These are phyloP conservation scores for Dactylonectria estremocensis DNA, from an alignment of 2,329 filamentous ascomycete species.

Conservation along the genomic window DNA sequence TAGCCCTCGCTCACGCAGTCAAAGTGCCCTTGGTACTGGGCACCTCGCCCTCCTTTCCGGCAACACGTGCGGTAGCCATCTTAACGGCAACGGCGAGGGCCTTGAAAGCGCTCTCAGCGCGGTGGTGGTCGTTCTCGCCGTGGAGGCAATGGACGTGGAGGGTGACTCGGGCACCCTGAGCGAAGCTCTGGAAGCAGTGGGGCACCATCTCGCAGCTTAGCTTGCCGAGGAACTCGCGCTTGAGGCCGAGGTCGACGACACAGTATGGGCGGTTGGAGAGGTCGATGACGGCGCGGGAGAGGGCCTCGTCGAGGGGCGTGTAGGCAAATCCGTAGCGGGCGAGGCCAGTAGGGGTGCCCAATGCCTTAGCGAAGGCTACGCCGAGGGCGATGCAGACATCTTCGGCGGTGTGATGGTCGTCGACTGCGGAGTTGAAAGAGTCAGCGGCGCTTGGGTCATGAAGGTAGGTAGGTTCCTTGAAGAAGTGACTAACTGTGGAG, in stretches of 20 bases:
- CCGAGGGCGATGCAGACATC: slow-evolving; percentile 95
- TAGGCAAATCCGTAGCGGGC: slow-evolving; percentile 94
- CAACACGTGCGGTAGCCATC: slow-evolving; percentile 81
- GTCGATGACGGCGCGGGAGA: slow-evolving; percentile 94
- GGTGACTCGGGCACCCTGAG: slow-evolving; percentile 90
- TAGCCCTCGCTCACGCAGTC: slow-evolving; percentile 62
- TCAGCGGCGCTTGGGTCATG: slow-evolving; percentile 13
- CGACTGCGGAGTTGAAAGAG: slow-evolving; percentile 70
- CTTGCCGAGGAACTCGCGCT: slow-evolving; percentile 93
- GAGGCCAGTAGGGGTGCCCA: slow-evolving; percentile 84
- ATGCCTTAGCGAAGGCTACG: slow-evolving; percentile 83
- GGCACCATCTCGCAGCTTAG: slow-evolving; percentile 97
- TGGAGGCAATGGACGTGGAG: slow-evolving; percentile 94
- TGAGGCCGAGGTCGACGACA: slow-evolving; percentile 87
- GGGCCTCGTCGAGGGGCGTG: slow-evolving; percentile 93
- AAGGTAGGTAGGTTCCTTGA: neutral
- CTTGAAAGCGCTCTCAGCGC: slow-evolving; percentile 98
- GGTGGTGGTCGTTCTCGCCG: slow-evolving; percentile 95
- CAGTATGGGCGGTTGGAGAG: slow-evolving; percentile 92
- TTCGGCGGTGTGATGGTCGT: slow-evolving; percentile 98
- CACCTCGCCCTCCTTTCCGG: slow-evolving; percentile 90
- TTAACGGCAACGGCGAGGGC: slow-evolving; percentile 90
- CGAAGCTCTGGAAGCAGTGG: slow-evolving; percentile 95
- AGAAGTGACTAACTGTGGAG: slow-evolving; percentile 79
- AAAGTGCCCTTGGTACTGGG: slow-evolving; percentile 97